Percentiles rank a stretch among this genome's conserved stretches.
These are phyloP conservation scores for Limonium bicolor DNA, from an alignment of 148 eudicot genomes.

Conservation along the genomic window DNA sequence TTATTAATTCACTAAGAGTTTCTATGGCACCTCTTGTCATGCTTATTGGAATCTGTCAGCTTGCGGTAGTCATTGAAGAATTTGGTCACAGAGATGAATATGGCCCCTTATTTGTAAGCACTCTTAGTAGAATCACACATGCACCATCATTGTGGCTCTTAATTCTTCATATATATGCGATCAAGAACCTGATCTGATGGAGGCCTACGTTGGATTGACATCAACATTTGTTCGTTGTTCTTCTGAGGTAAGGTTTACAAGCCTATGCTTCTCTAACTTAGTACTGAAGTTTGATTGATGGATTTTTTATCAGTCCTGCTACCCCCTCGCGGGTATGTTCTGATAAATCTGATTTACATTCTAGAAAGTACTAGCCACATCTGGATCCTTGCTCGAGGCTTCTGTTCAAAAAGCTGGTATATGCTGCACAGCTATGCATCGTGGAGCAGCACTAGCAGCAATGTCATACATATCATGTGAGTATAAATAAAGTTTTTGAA, in stretches of 20 bases:
- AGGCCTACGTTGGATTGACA: constrained; percentile 78
- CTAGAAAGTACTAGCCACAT: constrained; percentile 72
- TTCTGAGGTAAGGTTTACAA: constrained; percentile 40
- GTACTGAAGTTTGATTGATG: background rate
- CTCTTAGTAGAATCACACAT: constrained; percentile 71
- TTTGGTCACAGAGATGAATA: constrained; percentile 74
- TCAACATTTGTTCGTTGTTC: constrained; percentile 60
- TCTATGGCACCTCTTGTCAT: too few species aligned
- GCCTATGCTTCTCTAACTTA: background rate
- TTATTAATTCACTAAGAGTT: too few species aligned
- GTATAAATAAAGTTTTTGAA: constrained; percentile 12
- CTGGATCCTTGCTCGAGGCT: constrained; percentile 64
- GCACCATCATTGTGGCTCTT: constrained; percentile 73
- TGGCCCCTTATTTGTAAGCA: constrained; percentile 71
- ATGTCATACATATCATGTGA: constrained; percentile 92
- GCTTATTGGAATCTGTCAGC: constrained; percentile 34
- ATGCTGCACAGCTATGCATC: constrained; percentile 97
- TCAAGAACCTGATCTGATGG: constrained; percentile 97
- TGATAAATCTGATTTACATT: background rate
- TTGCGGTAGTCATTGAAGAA: constrained; percentile 69
- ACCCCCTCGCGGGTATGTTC: too few species aligned
- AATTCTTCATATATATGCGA: constrained; percentile 96
- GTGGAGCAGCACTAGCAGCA: constrained; percentile 98
- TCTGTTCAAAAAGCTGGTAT: constrained; percentile 93
- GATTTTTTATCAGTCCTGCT: too few species aligned